Base-by-base conservation (phyloP, 2,329 filamentous ascomycete species). In the Fusarium sp. region DNA sequence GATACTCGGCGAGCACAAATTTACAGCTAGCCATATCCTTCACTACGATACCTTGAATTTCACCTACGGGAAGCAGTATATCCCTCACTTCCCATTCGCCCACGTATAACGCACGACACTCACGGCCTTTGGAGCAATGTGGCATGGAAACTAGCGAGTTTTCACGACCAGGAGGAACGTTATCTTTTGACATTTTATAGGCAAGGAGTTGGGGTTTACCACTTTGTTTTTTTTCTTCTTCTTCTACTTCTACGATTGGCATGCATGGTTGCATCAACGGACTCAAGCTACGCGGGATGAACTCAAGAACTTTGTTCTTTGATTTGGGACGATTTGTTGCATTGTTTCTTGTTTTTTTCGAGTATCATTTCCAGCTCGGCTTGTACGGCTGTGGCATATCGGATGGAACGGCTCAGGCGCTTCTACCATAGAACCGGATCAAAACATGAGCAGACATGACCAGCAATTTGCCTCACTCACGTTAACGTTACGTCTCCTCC, bases 261-360 rank as follows among this genome's bases (percentile, higher is more conserved):
- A 71, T 67, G 69, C 62, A 75, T 73, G 76, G 66, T 58, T 71
- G 74, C 70, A 77, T 75, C 65, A 65, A 69, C 48, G 70, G 73
- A 62, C 51, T 71, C 72, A 42, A 60, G 66, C 63, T 62, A 57
- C 50, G 60, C 69, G 66, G 60, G 63, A 67, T 68, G 62, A 60
- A 62, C 51, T 66, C 32, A 67, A 62, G 67, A 64, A 60, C 65
- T 60, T 52, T 44, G 60, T 63, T 57, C 54, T 64, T 51, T 65
- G 62, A 68, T 72, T 72, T 59, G 59, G 57, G 60, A 64, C 39
- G 63, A 69, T 71, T 48, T 62, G 62, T 58, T 67, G 60, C 59
- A 69, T 76, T 65, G 70, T 58, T 69, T 72, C 41, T 62, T 56
- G 45, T 44, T 66, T 66, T 67, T 39, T 63, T 60, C 44, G 47